Base-by-base conservation (phyloP, 305 asterid genomes). In the Fraxinus albicans region DNA sequence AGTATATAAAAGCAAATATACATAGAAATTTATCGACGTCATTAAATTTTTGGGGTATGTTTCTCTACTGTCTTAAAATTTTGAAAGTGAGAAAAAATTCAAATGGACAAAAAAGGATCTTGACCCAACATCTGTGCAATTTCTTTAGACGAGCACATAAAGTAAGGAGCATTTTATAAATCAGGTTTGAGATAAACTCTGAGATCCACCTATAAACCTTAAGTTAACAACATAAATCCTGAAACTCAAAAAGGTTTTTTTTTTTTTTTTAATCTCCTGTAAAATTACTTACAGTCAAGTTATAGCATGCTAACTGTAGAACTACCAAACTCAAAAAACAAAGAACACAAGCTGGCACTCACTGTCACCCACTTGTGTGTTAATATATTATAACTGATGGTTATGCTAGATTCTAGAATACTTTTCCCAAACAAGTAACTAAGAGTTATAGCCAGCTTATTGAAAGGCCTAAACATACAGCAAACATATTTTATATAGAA, bases 271-370 rank as follows among this genome's bases (percentile, higher is more conserved):
- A 8, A 63, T 65, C n/a, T 27, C 38, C 76, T 9, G 40, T 70
- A 33, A 65, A 21, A 65, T 23, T 27, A 29, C 23, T 72, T 33
- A 0, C 36, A 65, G 73, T 65, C 34, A 65, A 27, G 17, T 72
- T 72, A 36, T 36, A 33, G 25, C 12, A 33, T 4, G 44, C 47
- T 72, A 33, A 72, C 23, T 1, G 33, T 72, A 6, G 25, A 72
- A 17, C 76, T 72, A 34, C 27, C 44, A 15, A 31, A 34, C 25
- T 72, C 44, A 17, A 15, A 72, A 34, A 72, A 31, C 47, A 33
- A 72, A 72, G 47, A 72, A 72, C 23, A n/a, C 12, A 72, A 33
- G 76, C 76, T 72, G 76, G 44, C 12, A 72, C 77, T 33, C 77
- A 34, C 25, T 13, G 36, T 69, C 75, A 70, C 40, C 74, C 42